Conservation (phyloP, 1,284 basidiomycete species). For the Marasmius sp. region DNA sequence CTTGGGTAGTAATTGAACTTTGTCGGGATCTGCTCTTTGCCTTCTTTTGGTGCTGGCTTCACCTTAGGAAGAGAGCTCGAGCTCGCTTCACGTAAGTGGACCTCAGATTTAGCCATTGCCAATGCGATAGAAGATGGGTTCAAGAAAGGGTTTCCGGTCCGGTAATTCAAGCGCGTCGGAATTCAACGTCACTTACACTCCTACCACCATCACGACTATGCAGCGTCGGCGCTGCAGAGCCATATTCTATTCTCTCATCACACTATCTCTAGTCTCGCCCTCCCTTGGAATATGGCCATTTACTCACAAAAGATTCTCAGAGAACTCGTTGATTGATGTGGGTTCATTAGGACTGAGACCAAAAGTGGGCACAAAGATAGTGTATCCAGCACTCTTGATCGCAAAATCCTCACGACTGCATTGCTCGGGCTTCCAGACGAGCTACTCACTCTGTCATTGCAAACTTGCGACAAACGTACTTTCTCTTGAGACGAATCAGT, state of each 20-base stretch:
- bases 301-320: conserved; percentile 80
- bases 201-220: conserved; percentile 1
- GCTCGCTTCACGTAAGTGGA: conserved; percentile 5
- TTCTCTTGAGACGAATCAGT: too few relatives aligned
- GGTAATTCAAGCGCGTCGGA: neutral
- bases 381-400: too few relatives aligned
- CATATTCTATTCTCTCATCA: neutral
- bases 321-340: conserved; percentile 81
- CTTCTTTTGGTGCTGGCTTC: conserved; percentile 51
- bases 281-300: conserved; percentile 71
- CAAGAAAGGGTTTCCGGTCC: neutral
- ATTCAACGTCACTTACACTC: neutral
- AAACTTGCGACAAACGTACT: too few relatives aligned
- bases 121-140: neutral
- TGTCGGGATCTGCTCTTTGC: conserved; percentile 41
- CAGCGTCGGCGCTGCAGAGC: conserved; percentile 8
- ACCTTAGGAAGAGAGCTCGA: conserved; percentile 29
- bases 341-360: conserved; percentile 72
- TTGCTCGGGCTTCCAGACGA: too few relatives aligned
- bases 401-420: too few relatives aligned
- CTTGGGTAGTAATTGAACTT: conserved; percentile 68
- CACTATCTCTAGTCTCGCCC: conserved; percentile 5
- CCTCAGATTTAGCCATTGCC: conserved; percentile 4
- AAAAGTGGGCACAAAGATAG: too few relatives aligned
- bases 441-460: too few relatives aligned